A percentile compares a stretch with the other conserved stretches of the same genome.
phyloP scores from a whole-genome alignment of 2,329 filamentous ascomycete species.

The Beauveria sp. region DNA sequence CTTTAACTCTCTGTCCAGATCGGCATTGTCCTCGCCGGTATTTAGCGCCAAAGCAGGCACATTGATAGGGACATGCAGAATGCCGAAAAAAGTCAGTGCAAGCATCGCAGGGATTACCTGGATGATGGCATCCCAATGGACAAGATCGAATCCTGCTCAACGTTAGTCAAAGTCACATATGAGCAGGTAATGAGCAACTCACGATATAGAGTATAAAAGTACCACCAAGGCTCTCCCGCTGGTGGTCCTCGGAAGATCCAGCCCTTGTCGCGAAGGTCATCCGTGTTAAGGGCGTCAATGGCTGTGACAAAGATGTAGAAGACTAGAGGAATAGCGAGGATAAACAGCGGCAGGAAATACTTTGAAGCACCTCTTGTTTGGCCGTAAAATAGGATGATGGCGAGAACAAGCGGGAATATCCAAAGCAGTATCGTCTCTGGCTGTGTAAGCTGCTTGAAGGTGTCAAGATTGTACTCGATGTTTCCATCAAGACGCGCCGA shows the following conservation, averaged over 20 bases:
- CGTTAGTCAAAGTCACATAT: constrained; percentile 15
- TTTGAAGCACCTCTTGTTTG: constrained; percentile 73
- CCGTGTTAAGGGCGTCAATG: constrained; percentile 59
- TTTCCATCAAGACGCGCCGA: constrained; percentile 82
- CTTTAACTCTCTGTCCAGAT: constrained; percentile 84
- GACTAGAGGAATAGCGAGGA: constrained; percentile 65
- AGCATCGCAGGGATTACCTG: constrained; percentile 91
- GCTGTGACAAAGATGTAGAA: constrained; percentile 73
- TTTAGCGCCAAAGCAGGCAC: constrained; percentile 88
- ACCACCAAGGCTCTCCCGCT: constrained; percentile 86
- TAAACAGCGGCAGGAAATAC: constrained; percentile 80
- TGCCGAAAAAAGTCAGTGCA: constrained; percentile 92
- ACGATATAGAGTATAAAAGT: constrained; percentile 95
- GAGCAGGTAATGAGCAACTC: constrained; percentile 28
- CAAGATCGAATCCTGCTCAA: constrained; percentile 61
- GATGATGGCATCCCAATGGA: constrained; percentile 76
- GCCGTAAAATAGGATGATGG: constrained; percentile 66
- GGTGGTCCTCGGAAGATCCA: constrained; percentile 91
- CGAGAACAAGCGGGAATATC: constrained; percentile 70
- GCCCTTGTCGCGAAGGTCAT: constrained; percentile 60
- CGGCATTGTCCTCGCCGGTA: constrained; percentile 83
- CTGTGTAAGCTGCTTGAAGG: constrained; percentile 65
- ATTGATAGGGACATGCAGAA: constrained; percentile 96
- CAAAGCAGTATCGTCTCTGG: constrained; percentile 73
- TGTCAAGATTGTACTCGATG: constrained; percentile 71